Conservation (phyloP, 495 filamentous ascomycete genomes). For the Penicillium taxi region DNA sequence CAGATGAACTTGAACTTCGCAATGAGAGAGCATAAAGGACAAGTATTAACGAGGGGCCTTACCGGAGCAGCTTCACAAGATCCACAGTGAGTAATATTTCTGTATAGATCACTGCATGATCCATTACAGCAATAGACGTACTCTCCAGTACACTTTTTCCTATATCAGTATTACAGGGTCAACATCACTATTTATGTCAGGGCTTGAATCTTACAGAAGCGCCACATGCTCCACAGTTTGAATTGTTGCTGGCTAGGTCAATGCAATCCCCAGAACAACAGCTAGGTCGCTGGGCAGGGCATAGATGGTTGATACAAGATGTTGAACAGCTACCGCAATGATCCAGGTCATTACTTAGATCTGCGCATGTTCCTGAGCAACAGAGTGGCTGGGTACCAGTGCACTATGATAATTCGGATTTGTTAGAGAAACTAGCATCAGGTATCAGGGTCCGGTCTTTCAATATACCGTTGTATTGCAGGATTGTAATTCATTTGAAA, state of each 20-base stretch:
- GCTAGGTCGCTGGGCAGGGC: conserved; percentile 1
- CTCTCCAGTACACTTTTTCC: not conserved
- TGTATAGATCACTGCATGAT: conserved; percentile 1
- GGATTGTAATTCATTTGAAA: not conserved
- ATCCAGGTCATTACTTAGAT: conserved; percentile 1
- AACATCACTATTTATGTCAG: no score
- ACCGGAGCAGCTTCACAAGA: conserved; percentile 7
- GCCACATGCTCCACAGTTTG: conserved; percentile 4
- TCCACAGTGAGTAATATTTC: conserved; percentile 2
- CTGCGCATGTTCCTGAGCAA: conserved; percentile 2
- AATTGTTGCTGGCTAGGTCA: conserved; percentile 1
- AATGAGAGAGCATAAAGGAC: not conserved
- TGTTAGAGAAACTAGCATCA: not conserved
- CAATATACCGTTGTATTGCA: not conserved
- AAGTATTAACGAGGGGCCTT: not conserved
- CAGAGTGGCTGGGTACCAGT: not conserved
- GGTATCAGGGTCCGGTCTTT: no score
- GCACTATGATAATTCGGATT: not conserved
- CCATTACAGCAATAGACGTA: conserved; percentile 4
- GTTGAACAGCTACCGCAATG: conserved; percentile 2
- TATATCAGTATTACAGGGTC: not conserved
- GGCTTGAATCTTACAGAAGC: not conserved
- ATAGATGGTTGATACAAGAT: conserved; percentile 2
- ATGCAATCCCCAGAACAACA: conserved; percentile 6
- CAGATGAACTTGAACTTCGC: not conserved